phyloP scores from a whole-genome alignment of 2,329 filamentous ascomycete genomes.

The Teratosphaeria destructans region DNA sequence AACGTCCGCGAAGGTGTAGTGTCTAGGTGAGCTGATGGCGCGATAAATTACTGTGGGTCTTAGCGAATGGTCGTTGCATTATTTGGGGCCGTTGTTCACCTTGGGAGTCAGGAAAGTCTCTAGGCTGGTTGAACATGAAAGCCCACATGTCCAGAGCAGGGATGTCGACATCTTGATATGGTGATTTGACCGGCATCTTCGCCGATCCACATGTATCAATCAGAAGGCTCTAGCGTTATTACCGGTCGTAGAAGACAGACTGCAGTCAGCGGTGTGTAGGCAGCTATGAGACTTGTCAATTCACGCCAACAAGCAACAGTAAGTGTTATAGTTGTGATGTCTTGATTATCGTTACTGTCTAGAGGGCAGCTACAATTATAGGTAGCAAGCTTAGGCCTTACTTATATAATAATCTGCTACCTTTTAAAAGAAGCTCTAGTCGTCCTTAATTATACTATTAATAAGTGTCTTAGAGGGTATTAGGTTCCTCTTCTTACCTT shows the following conservation, averaged over 20 bases:
- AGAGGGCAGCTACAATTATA: too few species aligned
- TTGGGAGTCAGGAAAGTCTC: constrained; percentile 60
- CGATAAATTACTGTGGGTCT: constrained; percentile 6
- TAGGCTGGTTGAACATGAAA: constrained; percentile 63
- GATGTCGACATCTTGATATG: constrained; percentile 54
- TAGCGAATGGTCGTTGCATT: not conserved
- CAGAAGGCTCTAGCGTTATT: not conserved
- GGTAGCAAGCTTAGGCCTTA: too few species aligned
- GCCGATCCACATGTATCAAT: not conserved
- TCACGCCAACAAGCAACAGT: not conserved
- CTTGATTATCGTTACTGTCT: too few species aligned
- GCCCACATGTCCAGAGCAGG: constrained; percentile 69
- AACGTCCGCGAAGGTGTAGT: constrained; percentile 62
- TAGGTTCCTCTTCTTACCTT: too few species aligned
- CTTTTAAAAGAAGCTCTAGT: too few species aligned
- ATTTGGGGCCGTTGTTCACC: constrained; percentile 43
- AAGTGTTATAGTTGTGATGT: not conserved
- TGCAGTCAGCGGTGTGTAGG: not conserved
- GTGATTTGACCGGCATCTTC: constrained; percentile 58
- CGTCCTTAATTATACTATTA: too few species aligned
- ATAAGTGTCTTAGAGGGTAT: too few species aligned
- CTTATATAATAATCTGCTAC: too few species aligned
- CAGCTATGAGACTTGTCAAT: not conserved
- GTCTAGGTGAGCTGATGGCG: constrained; percentile 23
- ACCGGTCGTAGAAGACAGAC: not conserved